These are phyloP conservation scores for Pseudotsuga menziesii DNA, from an alignment of 75 land plant genomes.

Conservation along the genomic window DNA sequence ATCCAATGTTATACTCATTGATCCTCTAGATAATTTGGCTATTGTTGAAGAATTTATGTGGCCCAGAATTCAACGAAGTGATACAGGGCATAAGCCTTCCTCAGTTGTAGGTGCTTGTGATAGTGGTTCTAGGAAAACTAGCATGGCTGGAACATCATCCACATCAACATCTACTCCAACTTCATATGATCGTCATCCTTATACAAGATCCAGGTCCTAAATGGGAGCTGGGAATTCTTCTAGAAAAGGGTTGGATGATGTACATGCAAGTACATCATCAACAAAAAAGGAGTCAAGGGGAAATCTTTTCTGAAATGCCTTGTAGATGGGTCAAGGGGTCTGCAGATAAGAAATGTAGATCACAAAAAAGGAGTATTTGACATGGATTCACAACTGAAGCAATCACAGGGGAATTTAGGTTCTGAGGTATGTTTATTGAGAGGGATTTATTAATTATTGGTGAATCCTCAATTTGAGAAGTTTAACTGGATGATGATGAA, in stretches of 20 bases:
- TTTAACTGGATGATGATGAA: no score
- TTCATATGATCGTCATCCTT: conserved; percentile 55
- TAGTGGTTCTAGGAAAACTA: conserved; percentile 21
- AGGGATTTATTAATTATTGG: no score
- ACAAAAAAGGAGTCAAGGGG: no score
- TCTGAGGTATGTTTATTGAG: conserved; percentile 44
- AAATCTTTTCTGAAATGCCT: conserved; percentile 57
- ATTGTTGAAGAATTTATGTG: conserved; percentile 56
- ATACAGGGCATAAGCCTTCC: neutral
- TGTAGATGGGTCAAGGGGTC: conserved; percentile 59
- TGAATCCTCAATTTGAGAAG: no score
- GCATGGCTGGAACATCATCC: conserved; percentile 21
- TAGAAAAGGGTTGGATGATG: conserved; percentile 30
- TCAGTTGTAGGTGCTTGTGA: no score
- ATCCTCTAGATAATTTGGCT: conserved; percentile 41
- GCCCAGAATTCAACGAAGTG: conserved; percentile 36
- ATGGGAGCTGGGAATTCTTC: conserved; percentile 45
- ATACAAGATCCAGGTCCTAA: conserved; percentile 79
- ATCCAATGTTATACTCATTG: conserved; percentile 28
- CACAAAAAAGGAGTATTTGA: conserved; percentile 77
- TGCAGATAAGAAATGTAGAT: conserved; percentile 90
- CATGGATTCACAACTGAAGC: conserved; percentile 55
- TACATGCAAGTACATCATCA: conserved; percentile 33
- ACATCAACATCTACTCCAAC: conserved; percentile 40
- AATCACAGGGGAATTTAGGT: conserved; percentile 36